These are phyloP conservation scores for Phyllosticta paracitricarpa DNA, from an alignment of 2,329 filamentous ascomycete species.

Conservation along the genomic window DNA sequence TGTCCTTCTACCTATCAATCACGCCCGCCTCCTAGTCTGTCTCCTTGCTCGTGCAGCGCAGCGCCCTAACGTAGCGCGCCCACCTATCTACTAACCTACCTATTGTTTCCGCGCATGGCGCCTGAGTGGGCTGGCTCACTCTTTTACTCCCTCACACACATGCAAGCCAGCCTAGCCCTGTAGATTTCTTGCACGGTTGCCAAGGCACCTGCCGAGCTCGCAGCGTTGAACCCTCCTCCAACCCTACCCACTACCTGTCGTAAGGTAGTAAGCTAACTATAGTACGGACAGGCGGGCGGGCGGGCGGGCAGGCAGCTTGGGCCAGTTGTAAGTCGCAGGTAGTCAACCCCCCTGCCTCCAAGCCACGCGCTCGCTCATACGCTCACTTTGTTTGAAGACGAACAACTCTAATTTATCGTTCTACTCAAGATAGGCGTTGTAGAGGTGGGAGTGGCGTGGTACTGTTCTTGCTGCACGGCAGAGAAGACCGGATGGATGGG, in stretches of 20 bases:
- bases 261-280: neutral
- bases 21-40: no score
- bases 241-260: no score
- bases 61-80: neutral
- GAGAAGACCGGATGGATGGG: no score
- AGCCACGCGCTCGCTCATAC: no score
- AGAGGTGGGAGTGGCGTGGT: no score
- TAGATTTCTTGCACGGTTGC: neutral
- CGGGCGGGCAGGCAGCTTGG: neutral
- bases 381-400: no score
- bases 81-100: neutral
- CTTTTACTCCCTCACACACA: neutral
- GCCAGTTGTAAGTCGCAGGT: neutral
- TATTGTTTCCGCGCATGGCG: neutral
- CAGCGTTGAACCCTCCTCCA: neutral
- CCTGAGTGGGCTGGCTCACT: neutral
- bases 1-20: no score
- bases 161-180: neutral
- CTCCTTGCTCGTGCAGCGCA: neutral
- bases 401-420: no score
- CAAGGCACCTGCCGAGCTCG: neutral
- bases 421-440: no score
- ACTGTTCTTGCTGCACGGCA: no score
- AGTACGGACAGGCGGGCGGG: neutral
- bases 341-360: no score